These are phyloP conservation scores for Fraxinus baroniana DNA, from an alignment of 305 asterid species.

Conservation along the genomic window DNA sequence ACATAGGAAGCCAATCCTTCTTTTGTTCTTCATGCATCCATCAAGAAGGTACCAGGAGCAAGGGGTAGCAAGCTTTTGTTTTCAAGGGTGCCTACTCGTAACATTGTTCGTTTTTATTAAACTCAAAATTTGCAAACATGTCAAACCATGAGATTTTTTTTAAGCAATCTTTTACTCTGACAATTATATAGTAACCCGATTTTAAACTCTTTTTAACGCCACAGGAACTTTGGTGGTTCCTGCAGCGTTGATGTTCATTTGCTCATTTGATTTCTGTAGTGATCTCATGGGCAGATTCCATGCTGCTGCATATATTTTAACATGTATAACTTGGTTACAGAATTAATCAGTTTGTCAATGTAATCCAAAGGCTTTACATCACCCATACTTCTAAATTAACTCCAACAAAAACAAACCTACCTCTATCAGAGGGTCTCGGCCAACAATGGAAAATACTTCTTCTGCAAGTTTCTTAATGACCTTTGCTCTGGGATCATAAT, in stretches of 20 bases:
- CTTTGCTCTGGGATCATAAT: constrained; percentile 96
- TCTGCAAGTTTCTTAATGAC: constrained; percentile 94
- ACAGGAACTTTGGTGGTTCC: not conserved
- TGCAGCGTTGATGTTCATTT: not conserved
- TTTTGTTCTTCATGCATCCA: not conserved
- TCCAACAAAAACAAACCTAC: constrained; percentile 37
- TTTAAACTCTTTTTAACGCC: not conserved
- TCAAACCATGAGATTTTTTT: not conserved
- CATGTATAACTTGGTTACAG: not conserved
- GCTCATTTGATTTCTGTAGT: not conserved
- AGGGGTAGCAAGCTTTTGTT: not conserved
- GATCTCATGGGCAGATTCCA: not conserved
- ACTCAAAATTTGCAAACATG: not conserved
- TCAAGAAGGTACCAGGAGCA: not conserved
- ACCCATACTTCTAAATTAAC: not conserved
- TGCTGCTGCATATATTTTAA: not conserved
- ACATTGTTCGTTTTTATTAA: not conserved
- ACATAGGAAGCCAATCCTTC: not conserved
- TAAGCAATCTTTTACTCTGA: not conserved
- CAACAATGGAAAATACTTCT: constrained; percentile 97
- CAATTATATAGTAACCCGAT: not conserved
- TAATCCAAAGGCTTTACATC: not conserved
- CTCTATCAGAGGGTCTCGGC: constrained; percentile 99
- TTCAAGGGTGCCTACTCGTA: not conserved
- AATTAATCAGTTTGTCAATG: not conserved